Evolutionary conservation across 2,329 filamentous ascomycete species (phyloP).

Genomic region (Tympanopsis confertula): DNA sequence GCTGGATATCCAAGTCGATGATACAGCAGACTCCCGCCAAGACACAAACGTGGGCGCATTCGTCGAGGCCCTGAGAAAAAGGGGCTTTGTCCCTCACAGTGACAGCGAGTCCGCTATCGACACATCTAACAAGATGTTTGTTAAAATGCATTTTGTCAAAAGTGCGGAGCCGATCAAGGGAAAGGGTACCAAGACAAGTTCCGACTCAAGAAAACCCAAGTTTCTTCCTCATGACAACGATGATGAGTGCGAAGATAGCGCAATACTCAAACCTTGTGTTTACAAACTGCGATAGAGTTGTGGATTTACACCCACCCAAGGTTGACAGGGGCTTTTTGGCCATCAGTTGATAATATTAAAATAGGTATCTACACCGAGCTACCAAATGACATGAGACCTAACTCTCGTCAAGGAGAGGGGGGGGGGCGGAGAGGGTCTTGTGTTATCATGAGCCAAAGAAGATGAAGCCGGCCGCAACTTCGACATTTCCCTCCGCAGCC

Average conservation of each 20-base stretch:
- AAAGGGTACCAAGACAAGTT: constrained; percentile 54
- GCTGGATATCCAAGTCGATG: constrained; percentile 62
- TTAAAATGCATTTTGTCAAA: constrained; percentile 91
- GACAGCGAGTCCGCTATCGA: constrained; percentile 54
- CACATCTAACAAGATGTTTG: constrained; percentile 93
- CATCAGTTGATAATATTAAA: not conserved
- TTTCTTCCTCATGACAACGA: constrained; percentile 22
- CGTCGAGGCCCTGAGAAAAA: constrained; percentile 65
- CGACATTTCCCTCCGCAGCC: constrained; percentile 74
- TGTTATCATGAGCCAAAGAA: constrained; percentile 28
- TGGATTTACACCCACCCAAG: too few relatives aligned
- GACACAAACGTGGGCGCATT: constrained; percentile 84
- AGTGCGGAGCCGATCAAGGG: constrained; percentile 62
- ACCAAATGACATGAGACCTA: too few relatives aligned
- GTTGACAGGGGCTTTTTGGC: not conserved
- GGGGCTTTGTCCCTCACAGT: constrained; percentile 75
- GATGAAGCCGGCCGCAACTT: constrained; percentile 75
- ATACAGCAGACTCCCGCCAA: constrained; percentile 45
- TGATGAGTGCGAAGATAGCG: constrained; percentile 50
- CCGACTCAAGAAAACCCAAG: too few relatives aligned
- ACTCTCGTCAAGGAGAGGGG: not conserved
- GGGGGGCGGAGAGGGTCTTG: too few relatives aligned
- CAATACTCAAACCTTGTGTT: constrained; percentile 80
- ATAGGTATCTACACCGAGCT: too few relatives aligned
- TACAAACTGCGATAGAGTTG: constrained; percentile 69